Evolutionary conservation across 2,329 filamentous ascomycete species (phyloP), one percentile per base, ranked within the genome.

Genomic region (Periconia macrospinosa): DNA sequence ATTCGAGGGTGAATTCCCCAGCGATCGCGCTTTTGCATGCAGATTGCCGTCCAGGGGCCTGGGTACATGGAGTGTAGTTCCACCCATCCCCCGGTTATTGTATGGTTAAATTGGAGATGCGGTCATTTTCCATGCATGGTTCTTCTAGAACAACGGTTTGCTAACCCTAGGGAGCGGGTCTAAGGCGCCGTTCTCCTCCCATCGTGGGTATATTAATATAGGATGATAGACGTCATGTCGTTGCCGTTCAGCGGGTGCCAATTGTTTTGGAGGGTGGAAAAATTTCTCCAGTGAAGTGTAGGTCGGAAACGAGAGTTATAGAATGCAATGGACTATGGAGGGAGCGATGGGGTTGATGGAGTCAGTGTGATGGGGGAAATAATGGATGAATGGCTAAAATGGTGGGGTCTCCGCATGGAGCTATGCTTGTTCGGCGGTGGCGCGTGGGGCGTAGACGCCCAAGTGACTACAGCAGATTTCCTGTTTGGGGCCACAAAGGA

Each of bases 21-120:
- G 46, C 15, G 33, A 37, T 37, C 33, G 15, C 11, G 5, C 33
- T 37, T 10, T 37, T 37, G 33, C 33, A 37, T 37, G 33, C 33
- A 37, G 54, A 49, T 54, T 51, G 53, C 53, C 51, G 44, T 50
- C 50, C 45, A 62, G 48, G 58, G 55, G 60, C 49, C n/a, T 58
- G 53, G 58, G 62, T 60, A 61, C 54, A 37, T 37, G 33, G 33
- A 37, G 23, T 9, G 17, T 27, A 27, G 23, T 27, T 27, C 5
- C 13, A 60, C 59, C 35, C 58, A 62, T 64, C 58, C 68, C 68
- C 68, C 68, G 68, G 68, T 43, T 67, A 68, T 70, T 62, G 49
- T 56, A 56, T 63, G 68, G 67, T 52, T 70, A 71, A 70, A 68
- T 63, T 62, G 45, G 3, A 13, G 2, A 30, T 33, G 23, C 30